A percentile compares a stretch with the other conserved stretches of the same genome.
Conservation (phyloP, 805 yeast genomes). For the Blastobotrys muscicola region DNA sequence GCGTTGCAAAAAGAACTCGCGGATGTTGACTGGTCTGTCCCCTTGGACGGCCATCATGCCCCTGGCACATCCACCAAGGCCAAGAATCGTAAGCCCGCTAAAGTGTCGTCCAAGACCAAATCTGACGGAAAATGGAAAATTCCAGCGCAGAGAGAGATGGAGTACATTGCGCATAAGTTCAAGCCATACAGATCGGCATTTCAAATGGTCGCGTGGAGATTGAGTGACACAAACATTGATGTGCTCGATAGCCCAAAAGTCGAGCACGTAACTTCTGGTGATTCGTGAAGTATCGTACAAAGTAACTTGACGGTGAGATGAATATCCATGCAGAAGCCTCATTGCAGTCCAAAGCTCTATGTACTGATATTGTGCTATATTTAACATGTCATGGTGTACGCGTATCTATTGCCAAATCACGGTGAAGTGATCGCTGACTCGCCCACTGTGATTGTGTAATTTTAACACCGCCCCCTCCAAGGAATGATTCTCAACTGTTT, state of each 20-base stretch:
- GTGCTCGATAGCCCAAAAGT: conserved; percentile 26
- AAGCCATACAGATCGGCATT: conserved; percentile 59
- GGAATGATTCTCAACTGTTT: no score
- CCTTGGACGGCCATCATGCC: conserved; percentile 16
- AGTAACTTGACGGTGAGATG: no score
- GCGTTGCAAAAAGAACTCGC: conserved; percentile 33
- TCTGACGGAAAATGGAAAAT: conserved; percentile 29
- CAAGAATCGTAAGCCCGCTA: conserved; percentile 25
- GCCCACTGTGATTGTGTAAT: no score
- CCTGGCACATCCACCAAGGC: conserved; percentile 30
- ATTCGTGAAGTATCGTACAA: no score
- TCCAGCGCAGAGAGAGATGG: conserved; percentile 45
- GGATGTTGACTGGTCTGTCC: conserved; percentile 16
- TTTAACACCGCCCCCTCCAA: no score
- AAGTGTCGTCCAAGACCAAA: conserved; percentile 26
- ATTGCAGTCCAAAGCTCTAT: no score
- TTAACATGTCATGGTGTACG: no score
- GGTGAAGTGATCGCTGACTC: no score
- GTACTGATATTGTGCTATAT: no score
- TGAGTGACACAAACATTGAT: conserved; percentile 49
- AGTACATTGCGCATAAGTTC: conserved; percentile 46
- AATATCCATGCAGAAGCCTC: no score
- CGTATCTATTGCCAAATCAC: no score
- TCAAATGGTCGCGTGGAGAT: conserved; percentile 67
- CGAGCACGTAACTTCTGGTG: no score